Evolutionary conservation across 192 early-diverging fungal species (phyloP).

Genomic region (Mortierella alpina): DNA sequence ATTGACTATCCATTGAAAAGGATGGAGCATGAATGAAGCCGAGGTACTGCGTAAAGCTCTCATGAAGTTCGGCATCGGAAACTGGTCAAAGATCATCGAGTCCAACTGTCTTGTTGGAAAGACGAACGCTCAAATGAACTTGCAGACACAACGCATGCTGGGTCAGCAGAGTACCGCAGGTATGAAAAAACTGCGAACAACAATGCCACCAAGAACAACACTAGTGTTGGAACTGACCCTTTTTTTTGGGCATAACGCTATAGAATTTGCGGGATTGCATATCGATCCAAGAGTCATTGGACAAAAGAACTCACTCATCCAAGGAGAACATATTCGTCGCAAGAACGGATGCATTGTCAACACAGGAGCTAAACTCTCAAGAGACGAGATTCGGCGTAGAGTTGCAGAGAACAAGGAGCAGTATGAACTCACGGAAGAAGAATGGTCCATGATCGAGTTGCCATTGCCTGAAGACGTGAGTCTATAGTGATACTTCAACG

Average conservation of each 20-base stretch:
- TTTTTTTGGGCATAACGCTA: no score
- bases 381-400: constrained; percentile 79
- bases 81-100: constrained; percentile 97
- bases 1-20: constrained; percentile 43
- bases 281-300: constrained; percentile 90
- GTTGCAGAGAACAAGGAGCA: constrained; percentile 78
- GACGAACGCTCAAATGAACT: constrained; percentile 97
- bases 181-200: constrained; percentile 33
- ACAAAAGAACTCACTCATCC: constrained; percentile 84
- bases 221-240: neutral
- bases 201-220: neutral
- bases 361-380: constrained; percentile 79
- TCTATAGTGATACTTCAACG: neutral
- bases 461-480: constrained; percentile 78
- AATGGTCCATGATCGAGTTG: constrained; percentile 78
- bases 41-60: constrained; percentile 85
- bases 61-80: constrained; percentile 92
- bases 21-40: constrained; percentile 90
- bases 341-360: constrained; percentile 98
- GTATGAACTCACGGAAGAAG: constrained; percentile 78
- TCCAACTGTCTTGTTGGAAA: constrained; percentile 90
- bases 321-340: constrained; percentile 84
- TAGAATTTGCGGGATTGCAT: constrained; percentile 93
- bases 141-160: constrained; percentile 93
- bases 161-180: constrained; percentile 95